A percentile compares a stretch with the other conserved stretches of the same genome.
phyloP scores from a whole-genome alignment of 2,329 filamentous ascomycete genomes.

The Colletotrichum magnum region DNA sequence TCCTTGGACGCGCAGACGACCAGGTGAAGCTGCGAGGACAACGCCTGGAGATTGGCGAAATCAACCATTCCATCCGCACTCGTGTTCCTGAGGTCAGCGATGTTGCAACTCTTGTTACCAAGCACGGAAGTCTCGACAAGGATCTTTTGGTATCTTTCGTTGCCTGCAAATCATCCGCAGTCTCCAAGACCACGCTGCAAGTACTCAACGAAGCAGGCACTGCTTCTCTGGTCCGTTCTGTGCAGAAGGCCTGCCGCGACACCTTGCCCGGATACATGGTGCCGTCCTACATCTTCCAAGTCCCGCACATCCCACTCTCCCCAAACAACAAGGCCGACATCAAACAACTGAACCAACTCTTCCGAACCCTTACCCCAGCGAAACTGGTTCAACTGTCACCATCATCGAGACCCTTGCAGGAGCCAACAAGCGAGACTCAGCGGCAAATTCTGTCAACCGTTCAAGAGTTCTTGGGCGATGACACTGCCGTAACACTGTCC shows the following conservation, averaged over 20 bases:
- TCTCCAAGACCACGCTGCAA: conserved; percentile 38
- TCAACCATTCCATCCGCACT: conserved; percentile 84
- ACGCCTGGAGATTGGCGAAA: conserved; percentile 90
- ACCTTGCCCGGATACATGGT: conserved; percentile 90
- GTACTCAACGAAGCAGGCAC: conserved; percentile 42
- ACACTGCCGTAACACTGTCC: conserved; percentile 60
- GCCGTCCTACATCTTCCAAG: conserved; percentile 83
- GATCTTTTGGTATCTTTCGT: conserved; percentile 88
- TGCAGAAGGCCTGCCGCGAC: conserved; percentile 70
- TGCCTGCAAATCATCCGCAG: conserved; percentile 49
- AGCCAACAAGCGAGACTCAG: conserved; percentile 53
- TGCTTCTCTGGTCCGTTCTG: conserved; percentile 46
- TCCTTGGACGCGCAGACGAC: conserved; percentile 89
- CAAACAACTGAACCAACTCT: conserved; percentile 77
- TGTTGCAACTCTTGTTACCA: conserved; percentile 81
- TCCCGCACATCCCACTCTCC: conserved; percentile 83
- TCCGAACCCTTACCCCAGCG: conserved; percentile 71
- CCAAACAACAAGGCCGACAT: conserved; percentile 91
- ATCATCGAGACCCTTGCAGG: conserved; percentile 40
- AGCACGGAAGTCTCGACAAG: conserved; percentile 79
- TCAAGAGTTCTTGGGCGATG: conserved; percentile 63
- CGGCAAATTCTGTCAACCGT: conserved; percentile 68
- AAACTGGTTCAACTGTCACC: conserved; percentile 71
- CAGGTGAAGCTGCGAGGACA: conserved; percentile 94
- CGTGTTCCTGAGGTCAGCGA: conserved; percentile 73